Percentiles rank a stretch among this genome's conserved stretches.
These are phyloP conservation scores for Glarea lozoyensis DNA, from an alignment of 495 filamentous ascomycete species.

Conservation along the genomic window DNA sequence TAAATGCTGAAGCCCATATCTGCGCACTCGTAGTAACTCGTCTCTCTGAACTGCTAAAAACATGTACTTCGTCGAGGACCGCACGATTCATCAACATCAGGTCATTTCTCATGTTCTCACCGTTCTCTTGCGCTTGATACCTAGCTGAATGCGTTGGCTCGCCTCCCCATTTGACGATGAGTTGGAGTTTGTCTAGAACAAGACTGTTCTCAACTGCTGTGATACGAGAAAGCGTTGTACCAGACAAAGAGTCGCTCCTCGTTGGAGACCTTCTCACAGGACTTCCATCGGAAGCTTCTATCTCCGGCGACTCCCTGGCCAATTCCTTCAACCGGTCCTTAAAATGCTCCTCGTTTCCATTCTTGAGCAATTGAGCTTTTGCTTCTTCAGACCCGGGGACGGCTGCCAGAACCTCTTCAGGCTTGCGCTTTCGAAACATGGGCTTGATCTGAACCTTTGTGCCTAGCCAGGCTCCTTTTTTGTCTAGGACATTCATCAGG, in stretches of 20 bases:
- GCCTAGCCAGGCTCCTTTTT: conserved; percentile 86
- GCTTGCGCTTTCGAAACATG: conserved; percentile 81
- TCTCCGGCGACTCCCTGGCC: neutral
- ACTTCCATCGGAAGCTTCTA: conserved; percentile 1
- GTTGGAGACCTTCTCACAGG: conserved; percentile 30
- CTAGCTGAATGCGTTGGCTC: conserved; percentile 96
- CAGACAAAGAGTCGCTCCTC: conserved; percentile 74
- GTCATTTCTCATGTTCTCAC: conserved; percentile 92
- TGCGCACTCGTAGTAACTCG: conserved; percentile 92
- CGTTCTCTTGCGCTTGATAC: conserved; percentile 90
- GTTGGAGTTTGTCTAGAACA: conserved; percentile 86
- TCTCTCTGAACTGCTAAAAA: conserved; percentile 91
- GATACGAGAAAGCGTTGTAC: conserved; percentile 78
- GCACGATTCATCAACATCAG: conserved; percentile 88
- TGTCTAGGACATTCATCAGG: conserved; percentile 75
- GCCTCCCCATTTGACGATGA: conserved; percentile 98
- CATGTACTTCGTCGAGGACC: conserved; percentile 76
- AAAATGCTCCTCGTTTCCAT: neutral
- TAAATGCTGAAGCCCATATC: conserved; percentile 89
- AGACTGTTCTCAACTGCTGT: conserved; percentile 84
- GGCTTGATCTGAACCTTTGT: conserved; percentile 99
- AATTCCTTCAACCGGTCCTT: neutral
- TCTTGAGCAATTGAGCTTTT: neutral
- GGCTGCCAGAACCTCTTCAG: conserved; percentile 29
- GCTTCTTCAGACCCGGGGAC: neutral